Percentiles rank a stretch among this genome's conserved stretches.
These are phyloP conservation scores for Brassica rapa DNA, from an alignment of 345 rosid species.

Conservation along the genomic window DNA sequence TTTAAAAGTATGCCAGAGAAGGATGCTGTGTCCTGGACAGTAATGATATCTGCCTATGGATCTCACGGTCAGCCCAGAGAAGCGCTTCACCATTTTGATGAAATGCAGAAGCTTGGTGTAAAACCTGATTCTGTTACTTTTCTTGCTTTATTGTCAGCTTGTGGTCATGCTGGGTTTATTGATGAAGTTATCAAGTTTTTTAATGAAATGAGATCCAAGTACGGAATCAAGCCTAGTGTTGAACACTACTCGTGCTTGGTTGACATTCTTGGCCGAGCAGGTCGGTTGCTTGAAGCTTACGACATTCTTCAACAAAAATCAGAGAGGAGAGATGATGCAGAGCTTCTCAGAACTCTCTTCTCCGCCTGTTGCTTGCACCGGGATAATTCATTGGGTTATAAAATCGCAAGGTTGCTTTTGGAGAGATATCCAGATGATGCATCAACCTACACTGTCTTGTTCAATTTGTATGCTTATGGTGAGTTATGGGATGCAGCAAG, in stretches of 20 bases:
- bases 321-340: constrained; percentile 49
- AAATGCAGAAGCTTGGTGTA: constrained; percentile 51
- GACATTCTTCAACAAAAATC: constrained; percentile 43
- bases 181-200: no score
- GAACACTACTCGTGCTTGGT: constrained; percentile 78
- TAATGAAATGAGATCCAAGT: constrained; percentile 46
- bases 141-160: no score
- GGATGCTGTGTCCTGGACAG: constrained; percentile 73
- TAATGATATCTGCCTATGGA: constrained; percentile 75
- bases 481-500: constrained; percentile 67
- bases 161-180: no score
- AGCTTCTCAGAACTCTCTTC: constrained; percentile 63
- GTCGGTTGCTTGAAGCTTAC: constrained; percentile 68
- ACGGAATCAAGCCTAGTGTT: constrained; percentile 46
- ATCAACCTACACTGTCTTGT: constrained; percentile 48
- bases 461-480: constrained; percentile 57
- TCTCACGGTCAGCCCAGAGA: constrained; percentile 61
- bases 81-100: constrained; percentile 56
- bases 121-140: constrained; percentile 63
- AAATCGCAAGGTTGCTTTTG: constrained; percentile 47
- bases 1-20: constrained; percentile 50
- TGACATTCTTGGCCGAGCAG: constrained; percentile 75
- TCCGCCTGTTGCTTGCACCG: constrained; percentile 60
- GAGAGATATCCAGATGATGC: constrained; percentile 54
- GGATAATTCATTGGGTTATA: constrained; percentile 52